Evolutionary conservation across 306 rosid species (phyloP).

Genomic region (Crataegus laevigata): DNA sequence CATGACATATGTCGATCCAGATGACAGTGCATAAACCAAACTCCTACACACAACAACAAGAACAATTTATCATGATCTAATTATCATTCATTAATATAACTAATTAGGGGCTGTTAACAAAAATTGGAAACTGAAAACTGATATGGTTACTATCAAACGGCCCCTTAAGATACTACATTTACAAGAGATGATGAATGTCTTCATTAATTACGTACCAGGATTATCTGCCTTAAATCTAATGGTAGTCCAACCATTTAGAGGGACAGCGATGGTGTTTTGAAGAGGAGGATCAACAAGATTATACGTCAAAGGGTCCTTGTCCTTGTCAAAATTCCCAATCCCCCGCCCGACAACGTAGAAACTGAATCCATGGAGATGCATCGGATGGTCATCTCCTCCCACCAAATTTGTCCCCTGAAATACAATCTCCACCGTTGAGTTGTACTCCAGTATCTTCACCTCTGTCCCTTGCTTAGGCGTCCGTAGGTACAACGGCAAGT

Average conservation of each 20-base stretch:
- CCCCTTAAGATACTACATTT: no score
- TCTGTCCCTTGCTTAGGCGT: slow-evolving; percentile 16
- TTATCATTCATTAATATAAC: no score
- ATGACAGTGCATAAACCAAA: slow-evolving; percentile 33
- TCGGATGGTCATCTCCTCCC: slow-evolving; percentile 26
- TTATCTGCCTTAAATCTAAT: slow-evolving; percentile 25
- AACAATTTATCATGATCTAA: neutral
- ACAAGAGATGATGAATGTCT: neutral
- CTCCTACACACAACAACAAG: neutral
- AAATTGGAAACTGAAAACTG: neutral
- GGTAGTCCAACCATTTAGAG: slow-evolving; percentile 20
- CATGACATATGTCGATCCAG: slow-evolving; percentile 19
- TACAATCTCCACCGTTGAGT: slow-evolving; percentile 19
- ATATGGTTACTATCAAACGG: neutral
- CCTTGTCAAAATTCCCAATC: slow-evolving; percentile 24
- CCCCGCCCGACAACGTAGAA: slow-evolving; percentile 23
- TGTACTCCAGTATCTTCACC: slow-evolving; percentile 23
- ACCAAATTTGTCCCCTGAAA: slow-evolving; percentile 25
- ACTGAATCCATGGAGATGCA: slow-evolving; percentile 29
- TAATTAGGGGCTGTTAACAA: neutral
- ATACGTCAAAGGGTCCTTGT: slow-evolving; percentile 15
- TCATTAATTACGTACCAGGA: slow-evolving; percentile 10
- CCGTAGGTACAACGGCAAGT: slow-evolving; percentile 4
- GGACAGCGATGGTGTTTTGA: slow-evolving; percentile 20
- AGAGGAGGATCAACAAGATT: slow-evolving; percentile 31